phyloP scores from a whole-genome alignment of 2,329 filamentous ascomycete genomes.

The Fusarium odoratissimum region DNA sequence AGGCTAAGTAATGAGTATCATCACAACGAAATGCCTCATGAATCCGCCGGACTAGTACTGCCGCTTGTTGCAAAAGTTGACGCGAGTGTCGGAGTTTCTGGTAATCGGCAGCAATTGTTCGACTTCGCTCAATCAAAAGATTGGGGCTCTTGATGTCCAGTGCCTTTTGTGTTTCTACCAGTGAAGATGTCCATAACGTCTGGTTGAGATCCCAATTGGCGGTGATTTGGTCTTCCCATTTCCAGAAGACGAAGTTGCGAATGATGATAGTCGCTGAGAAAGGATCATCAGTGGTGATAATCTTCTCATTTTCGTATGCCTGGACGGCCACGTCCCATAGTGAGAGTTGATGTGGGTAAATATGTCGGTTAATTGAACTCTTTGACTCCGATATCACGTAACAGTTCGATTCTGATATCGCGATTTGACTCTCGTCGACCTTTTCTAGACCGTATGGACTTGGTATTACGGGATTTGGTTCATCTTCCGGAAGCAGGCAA shows the following conservation, averaged over 20 bases:
- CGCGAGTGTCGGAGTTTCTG: not conserved
- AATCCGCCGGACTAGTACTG: accelerated
- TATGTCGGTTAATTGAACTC: not conserved
- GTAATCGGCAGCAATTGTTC: not conserved
- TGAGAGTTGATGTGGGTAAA: not conserved
- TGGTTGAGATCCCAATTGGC: accelerated
- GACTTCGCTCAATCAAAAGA: not conserved
- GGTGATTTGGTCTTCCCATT: not conserved
- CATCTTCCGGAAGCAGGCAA: not conserved
- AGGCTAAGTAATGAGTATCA: not conserved
- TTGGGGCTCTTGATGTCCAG: not conserved
- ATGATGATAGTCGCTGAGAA: not conserved
- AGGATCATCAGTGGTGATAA: not conserved
- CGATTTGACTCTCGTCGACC: not conserved
- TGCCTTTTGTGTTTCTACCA: accelerated
- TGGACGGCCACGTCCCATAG: not conserved
- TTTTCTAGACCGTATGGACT: not conserved
- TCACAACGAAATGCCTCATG: not conserved
- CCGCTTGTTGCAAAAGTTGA: not conserved
- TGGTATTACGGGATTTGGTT: accelerated
- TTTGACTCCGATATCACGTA: not conserved
- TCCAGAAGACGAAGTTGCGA: not conserved
- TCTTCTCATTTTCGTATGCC: not conserved
- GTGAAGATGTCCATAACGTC: not conserved
- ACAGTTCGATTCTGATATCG: accelerated